Percentiles rank a stretch among this genome's conserved stretches.
These are phyloP conservation scores for Stentor roeselii DNA, from an alignment of 73 alveolate species.

Conservation along the genomic window DNA sequence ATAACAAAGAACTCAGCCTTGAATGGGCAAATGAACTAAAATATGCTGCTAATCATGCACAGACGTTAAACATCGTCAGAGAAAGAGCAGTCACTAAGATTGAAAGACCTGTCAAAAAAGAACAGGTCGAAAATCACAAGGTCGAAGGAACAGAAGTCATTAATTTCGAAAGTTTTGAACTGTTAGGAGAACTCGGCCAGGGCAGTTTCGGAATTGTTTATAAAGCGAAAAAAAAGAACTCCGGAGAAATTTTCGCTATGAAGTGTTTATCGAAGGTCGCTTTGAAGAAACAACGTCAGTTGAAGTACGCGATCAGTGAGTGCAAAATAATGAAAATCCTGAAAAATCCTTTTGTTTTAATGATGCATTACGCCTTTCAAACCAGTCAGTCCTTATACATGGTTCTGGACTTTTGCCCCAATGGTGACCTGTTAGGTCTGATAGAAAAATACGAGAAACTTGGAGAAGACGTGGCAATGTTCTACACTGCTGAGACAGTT, in stretches of 20 bases:
- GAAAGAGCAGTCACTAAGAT: background rate
- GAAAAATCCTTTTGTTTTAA: conserved; percentile 58
- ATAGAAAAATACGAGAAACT: conserved; percentile 40
- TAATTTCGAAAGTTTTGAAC: background rate
- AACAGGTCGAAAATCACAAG: conserved; percentile 6
- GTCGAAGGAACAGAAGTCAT: conserved; percentile 30
- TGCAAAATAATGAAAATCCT: conserved; percentile 31
- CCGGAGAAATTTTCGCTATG: conserved; percentile 30
- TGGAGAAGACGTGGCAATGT: conserved; percentile 53
- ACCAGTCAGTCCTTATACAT: conserved; percentile 50
- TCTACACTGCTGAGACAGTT: conserved; percentile 55
- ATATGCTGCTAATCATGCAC: background rate
- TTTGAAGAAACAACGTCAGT: conserved; percentile 7
- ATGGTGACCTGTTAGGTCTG: conserved; percentile 55
- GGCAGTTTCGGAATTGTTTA: conserved; percentile 43
- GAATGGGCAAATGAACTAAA: conserved; percentile 17
- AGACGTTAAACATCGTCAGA: background rate
- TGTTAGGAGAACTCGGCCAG: conserved; percentile 29
- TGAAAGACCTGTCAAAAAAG: conserved; percentile 2
- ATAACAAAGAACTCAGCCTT: background rate
- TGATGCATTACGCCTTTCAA: conserved; percentile 43
- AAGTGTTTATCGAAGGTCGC: conserved; percentile 29
- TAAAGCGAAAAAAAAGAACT: conserved; percentile 27
- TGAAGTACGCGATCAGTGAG: conserved; percentile 43
- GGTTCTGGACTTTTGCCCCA: conserved; percentile 64